Evolutionary conservation across 2,329 filamentous ascomycete species (phyloP).

Genomic region (Penicillium hesseltinei): DNA sequence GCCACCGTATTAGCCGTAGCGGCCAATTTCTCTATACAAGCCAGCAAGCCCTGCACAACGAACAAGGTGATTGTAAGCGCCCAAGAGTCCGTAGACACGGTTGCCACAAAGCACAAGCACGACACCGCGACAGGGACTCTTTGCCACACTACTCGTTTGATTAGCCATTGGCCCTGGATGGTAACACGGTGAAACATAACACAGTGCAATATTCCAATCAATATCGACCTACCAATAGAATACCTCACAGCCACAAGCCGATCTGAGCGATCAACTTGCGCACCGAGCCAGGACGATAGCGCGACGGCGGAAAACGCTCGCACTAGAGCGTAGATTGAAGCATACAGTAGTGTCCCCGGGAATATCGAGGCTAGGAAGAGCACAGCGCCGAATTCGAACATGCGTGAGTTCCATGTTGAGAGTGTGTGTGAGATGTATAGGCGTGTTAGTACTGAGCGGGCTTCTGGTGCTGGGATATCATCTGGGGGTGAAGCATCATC

Average conservation of each 20-base stretch:
- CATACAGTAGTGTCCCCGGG: constrained; percentile 60
- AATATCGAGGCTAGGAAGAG: constrained; percentile 58
- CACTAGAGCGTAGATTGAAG: constrained; percentile 67
- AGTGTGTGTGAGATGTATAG: constrained; percentile 50
- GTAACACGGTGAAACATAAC: background rate
- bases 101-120: constrained; percentile 48
- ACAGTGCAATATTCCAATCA: background rate
- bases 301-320: constrained; percentile 59
- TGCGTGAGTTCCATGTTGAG: constrained; percentile 61
- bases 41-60: constrained; percentile 50
- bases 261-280: constrained; percentile 56
- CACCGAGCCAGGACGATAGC: constrained; percentile 59
- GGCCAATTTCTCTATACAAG: constrained; percentile 67
- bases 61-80: constrained; percentile 28
- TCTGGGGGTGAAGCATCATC: background rate
- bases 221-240: constrained; percentile 44
- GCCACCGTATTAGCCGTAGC: constrained; percentile 65
- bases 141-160: constrained; percentile 31
- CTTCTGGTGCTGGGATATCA: background rate
- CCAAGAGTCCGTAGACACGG: constrained; percentile 21
- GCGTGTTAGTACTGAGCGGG: constrained; percentile 14
- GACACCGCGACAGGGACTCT: constrained; percentile 46
- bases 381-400: constrained; percentile 64
- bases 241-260: constrained; percentile 52
- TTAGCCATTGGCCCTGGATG: background rate